Conservation (phyloP, 2,329 filamentous ascomycete species). For the Akanthomyces lecanii region DNA sequence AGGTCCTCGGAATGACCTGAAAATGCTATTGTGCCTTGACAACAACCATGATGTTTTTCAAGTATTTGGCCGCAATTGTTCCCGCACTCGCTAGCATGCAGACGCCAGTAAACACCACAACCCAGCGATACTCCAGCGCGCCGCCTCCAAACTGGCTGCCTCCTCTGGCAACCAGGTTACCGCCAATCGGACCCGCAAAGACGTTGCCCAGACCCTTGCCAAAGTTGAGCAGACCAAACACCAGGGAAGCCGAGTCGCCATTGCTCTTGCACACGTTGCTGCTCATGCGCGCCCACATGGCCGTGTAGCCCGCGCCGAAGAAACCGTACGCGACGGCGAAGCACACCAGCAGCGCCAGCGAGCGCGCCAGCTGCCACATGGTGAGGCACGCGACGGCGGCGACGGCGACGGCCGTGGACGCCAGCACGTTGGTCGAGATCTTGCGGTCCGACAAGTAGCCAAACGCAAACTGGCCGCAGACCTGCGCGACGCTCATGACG, state of each 20-base stretch:
- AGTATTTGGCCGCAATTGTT: not conserved
- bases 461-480: conserved; percentile 46
- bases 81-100: conserved; percentile 13
- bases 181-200: conserved; percentile 28
- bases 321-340: conserved; percentile 53
- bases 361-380: conserved; percentile 48
- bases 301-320: conserved; percentile 18
- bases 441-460: conserved; percentile 47
- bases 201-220: conserved; percentile 31
- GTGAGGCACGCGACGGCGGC: conserved; percentile 45
- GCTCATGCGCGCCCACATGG: conserved; percentile 27
- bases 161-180: conserved; percentile 21
- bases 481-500: conserved; percentile 46
- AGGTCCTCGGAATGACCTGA: too few species aligned
- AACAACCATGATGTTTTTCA: not conserved
- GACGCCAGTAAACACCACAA: conserved; percentile 6
- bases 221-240: conserved; percentile 28
- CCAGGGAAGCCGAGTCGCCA: conserved; percentile 25
- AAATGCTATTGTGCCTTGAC: not conserved
- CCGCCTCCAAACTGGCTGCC: not conserved
- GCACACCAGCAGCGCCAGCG: conserved; percentile 40
- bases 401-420: conserved; percentile 39
- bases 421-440: conserved; percentile 19
- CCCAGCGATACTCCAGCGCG: conserved; percentile 5
- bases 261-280: conserved; percentile 26